Base-by-base conservation (phyloP, 768 basidiomycete genomes). In the Melanogaster broomeanus region DNA sequence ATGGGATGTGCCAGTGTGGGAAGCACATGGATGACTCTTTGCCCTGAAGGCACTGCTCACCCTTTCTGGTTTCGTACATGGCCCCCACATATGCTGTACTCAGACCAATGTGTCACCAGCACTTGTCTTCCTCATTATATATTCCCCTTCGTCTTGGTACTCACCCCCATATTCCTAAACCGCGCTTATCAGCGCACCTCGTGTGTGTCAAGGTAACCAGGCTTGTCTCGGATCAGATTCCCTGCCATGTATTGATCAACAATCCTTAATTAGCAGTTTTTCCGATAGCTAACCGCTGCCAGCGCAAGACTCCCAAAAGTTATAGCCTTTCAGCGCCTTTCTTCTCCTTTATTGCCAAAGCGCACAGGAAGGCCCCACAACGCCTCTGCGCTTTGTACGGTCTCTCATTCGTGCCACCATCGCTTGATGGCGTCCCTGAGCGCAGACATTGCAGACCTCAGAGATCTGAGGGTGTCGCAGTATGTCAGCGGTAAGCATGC, bases 401-500 rank as follows among this genome's bases (percentile, higher is more conserved):
- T 41, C 24, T 12, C 18, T 45, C 31, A 49, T 48, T 24, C n/a
- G 39, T 41, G 25, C 40, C 41, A 48, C 39, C 41, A 27, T 18
- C 18, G 22, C 25, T 19, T 42, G 22, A 65, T 58, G 60, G 53
- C 45, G 15, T 37, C 37, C 7, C 3, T 52, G 27, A 43, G 13
- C 15, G 16, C 18, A 21, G 42, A 57, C 11, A 1, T 62, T 22
- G 42, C 53, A 25, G 49, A 13, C 9, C n/a, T 62, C 16, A 8
- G 42, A 24, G 11, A 39, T 37, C n/a, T 50, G 25, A 42, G 5
- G 33, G 64, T 55, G 3, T 58, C 65, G 9, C 55, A 58, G 38
- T 67, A 67, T 39, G 31, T 67, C 44, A 60, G 60, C 33, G 65
- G 65, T 69, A 50, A 50, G 65, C 42, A 15, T 37, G 22, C 28